These are phyloP conservation scores for Thymus quinquecostatus DNA, from an alignment of 257 asterid genomes.

Conservation along the genomic window DNA sequence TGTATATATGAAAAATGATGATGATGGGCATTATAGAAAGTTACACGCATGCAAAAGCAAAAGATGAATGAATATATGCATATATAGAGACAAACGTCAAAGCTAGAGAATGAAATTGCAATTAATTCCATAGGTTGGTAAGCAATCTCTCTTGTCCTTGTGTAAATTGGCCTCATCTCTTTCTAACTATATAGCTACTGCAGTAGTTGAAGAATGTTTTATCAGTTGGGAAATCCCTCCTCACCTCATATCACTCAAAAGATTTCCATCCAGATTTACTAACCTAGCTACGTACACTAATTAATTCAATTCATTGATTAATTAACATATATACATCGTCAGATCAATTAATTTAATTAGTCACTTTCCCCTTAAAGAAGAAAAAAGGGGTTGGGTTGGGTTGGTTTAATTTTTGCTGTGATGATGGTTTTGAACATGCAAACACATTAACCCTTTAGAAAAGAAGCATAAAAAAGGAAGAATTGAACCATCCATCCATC, in stretches of 20 bases:
- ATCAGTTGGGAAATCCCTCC: conserved; percentile 20
- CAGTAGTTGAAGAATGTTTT: conserved; percentile 40
- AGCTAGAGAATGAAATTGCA: neutral
- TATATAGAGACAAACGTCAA: neutral
- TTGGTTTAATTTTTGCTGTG: conserved; percentile 26
- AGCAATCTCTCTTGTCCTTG: conserved; percentile 32
- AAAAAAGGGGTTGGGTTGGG: conserved; percentile 6
- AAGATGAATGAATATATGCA: neutral
- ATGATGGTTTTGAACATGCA: conserved; percentile 50
- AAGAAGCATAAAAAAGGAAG: conserved; percentile 42
- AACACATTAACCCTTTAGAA: conserved; percentile 49
- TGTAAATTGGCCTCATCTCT: neutral
- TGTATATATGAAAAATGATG: no score
- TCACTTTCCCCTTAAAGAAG: conserved; percentile 33
- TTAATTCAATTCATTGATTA: no score
- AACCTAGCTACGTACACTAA: no score
- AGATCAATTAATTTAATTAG: neutral
- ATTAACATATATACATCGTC: no score
- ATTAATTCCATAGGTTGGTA: conserved; percentile 37
- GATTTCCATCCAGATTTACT: conserved; percentile 18
- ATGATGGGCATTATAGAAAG: conserved; percentile 29
- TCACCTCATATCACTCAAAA: conserved; percentile 4
- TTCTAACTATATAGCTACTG: no score
- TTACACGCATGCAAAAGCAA: conserved; percentile 34
- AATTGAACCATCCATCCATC: neutral